Evolutionary conservation across 225 moss, liverwort and hornwort genomes (phyloP).

Genomic region (Takakia lepidozioides): DNA sequence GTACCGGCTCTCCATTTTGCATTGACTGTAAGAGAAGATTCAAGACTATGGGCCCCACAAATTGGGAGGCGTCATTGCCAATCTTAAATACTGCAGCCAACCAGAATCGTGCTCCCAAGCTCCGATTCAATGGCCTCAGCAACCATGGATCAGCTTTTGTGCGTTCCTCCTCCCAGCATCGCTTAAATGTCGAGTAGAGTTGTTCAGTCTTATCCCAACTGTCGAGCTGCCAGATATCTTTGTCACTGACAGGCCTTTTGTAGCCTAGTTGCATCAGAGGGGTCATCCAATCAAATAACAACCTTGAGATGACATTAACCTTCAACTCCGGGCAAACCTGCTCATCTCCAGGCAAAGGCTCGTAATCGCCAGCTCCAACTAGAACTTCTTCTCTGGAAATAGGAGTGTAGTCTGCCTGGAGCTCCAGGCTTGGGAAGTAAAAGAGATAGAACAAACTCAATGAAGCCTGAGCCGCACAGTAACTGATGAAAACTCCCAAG

Average conservation of each 20-base stretch:
- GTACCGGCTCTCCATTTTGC: slow-evolving; percentile 48
- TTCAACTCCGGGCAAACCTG: slow-evolving; percentile 18
- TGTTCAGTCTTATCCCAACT: slow-evolving; percentile 19
- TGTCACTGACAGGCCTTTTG: slow-evolving; percentile 20
- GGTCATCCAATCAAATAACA: slow-evolving; percentile 32
- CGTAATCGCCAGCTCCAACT: slow-evolving; percentile 17
- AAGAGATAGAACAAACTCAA: slow-evolving; percentile 20
- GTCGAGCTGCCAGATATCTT: slow-evolving; percentile 28
- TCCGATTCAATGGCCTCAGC: slow-evolving; percentile 29
- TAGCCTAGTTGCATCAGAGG: slow-evolving; percentile 22
- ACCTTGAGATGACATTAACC: slow-evolving; percentile 3
- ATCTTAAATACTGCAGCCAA: slow-evolving; percentile 56
- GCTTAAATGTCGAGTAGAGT: slow-evolving; percentile 23
- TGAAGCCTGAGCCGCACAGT: slow-evolving; percentile 16
- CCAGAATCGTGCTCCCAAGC: slow-evolving; percentile 55
- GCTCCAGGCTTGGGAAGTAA: slow-evolving; percentile 17
- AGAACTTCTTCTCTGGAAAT: slow-evolving; percentile 12
- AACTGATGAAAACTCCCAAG: slow-evolving; percentile 11
- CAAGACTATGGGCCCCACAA: slow-evolving; percentile 55
- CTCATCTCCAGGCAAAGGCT: slow-evolving; percentile 13
- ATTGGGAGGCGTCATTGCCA: slow-evolving; percentile 58
- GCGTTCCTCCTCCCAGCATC: slow-evolving; percentile 45
- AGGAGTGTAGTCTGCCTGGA: slow-evolving; percentile 20
- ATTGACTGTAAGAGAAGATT: slow-evolving; percentile 53
- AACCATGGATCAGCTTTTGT: slow-evolving; percentile 41